Conservation (phyloP, 345 rosid species). For the Zanthoxylum bungeanum region DNA sequence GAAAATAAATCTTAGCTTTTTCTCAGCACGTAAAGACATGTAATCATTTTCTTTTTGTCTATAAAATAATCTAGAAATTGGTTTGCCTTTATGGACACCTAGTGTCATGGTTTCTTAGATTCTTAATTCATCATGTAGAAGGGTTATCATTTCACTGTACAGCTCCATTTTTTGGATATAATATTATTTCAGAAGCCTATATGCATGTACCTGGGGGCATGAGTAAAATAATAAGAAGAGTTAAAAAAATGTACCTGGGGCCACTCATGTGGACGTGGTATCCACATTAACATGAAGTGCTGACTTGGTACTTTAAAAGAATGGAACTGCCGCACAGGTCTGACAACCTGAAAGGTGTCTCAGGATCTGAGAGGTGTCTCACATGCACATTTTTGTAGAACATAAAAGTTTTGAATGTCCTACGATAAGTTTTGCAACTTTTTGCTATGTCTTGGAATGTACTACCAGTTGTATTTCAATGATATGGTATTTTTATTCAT, state of each 20-base stretch:
- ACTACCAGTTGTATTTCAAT: constrained; percentile 2
- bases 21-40: neutral
- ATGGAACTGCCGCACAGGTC: neutral
- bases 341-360: neutral
- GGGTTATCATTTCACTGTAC: neutral
- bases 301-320: neutral
- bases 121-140: neutral
- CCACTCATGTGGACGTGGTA: neutral
- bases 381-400: neutral
- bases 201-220: neutral
- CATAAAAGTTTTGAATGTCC: constrained; percentile 5
- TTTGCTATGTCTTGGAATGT: neutral
- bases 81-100: neutral
- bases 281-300: neutral
- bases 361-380: neutral
- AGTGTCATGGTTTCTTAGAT: neutral
- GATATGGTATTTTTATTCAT: neutral
- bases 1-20: neutral
- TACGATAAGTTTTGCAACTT: neutral
- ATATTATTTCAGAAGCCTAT: neutral
- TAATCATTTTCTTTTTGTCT: neutral
- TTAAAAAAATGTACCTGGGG: neutral
- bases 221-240: too few relatives aligned
- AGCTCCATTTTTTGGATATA: too few relatives aligned
- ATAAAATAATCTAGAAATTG: neutral